phyloP scores from a whole-genome alignment of 805 yeast species.

The Lachancea cidri region DNA sequence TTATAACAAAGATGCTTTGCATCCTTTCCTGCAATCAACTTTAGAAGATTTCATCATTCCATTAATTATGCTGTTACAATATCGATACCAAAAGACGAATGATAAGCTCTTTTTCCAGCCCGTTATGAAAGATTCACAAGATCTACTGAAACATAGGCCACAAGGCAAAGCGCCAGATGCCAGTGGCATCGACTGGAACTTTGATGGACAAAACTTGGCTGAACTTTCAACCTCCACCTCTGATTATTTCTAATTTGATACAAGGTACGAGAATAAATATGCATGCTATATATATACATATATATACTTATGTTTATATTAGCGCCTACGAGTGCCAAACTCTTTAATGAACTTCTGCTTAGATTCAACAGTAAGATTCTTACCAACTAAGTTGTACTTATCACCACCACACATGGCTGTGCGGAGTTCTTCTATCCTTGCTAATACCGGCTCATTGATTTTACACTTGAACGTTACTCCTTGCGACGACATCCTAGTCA shows the following conservation, averaged over 20 bases:
- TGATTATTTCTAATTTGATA: conserved; percentile 5
- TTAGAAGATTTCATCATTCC: conserved; percentile 28
- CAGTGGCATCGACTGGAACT: conserved; percentile 21
- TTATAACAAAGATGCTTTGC: conserved; percentile 9
- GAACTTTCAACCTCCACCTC: background rate
- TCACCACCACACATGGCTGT: conserved; percentile 40
- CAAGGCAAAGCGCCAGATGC: conserved; percentile 25
- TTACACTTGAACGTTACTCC: conserved; percentile 21
- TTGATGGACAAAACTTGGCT: conserved; percentile 10
- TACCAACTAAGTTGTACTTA: conserved; percentile 44
- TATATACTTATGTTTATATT: too few relatives aligned
- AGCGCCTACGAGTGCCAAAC: conserved; percentile 18
- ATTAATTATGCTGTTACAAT: conserved; percentile 20
- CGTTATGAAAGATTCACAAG: conserved; percentile 14
- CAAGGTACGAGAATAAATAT: background rate
- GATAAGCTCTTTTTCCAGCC: conserved; percentile 26
- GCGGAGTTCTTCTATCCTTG: conserved; percentile 27
- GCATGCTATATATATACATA: background rate
- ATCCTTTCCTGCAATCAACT: conserved; percentile 23
- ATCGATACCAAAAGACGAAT: conserved; percentile 27
- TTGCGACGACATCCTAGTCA: conserved; percentile 18
- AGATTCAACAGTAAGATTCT: conserved; percentile 37
- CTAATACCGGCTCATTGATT: conserved; percentile 20
- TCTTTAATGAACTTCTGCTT: conserved; percentile 42
- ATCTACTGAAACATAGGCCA: conserved; percentile 19